These are phyloP conservation scores for Spongospora subterranea DNA, from an alignment of 208 protist species.

Conservation along the genomic window DNA sequence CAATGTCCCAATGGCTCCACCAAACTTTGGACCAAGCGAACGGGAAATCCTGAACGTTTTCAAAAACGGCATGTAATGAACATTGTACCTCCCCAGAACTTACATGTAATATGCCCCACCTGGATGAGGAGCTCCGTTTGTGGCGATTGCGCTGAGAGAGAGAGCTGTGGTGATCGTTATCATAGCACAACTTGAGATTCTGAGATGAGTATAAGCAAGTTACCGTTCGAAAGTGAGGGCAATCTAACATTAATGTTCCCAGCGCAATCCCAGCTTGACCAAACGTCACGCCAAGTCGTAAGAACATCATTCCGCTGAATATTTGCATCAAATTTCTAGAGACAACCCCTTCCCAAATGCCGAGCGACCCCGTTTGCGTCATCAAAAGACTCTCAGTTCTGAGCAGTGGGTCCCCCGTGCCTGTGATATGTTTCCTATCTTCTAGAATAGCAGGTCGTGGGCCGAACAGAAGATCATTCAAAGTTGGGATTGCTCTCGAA, in stretches of 20 bases:
- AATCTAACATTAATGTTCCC: background rate
- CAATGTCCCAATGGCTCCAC: conserved; percentile 12
- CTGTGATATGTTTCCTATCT: too few relatives aligned
- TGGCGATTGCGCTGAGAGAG: conserved; percentile 13
- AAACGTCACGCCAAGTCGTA: conserved; percentile 22
- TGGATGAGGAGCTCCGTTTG: conserved; percentile 17
- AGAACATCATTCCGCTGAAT: conserved; percentile 9
- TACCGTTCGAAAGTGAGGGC: background rate
- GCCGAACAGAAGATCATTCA: background rate
- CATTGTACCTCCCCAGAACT: background rate
- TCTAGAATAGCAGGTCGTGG: background rate
- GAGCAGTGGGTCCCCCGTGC: too few relatives aligned
- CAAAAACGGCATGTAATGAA: background rate
- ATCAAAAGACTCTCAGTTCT: background rate
- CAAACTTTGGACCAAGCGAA: conserved; percentile 27
- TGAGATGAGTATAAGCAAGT: background rate
- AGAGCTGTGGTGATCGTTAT: background rate
- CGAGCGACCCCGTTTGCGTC: background rate
- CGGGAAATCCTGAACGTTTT: background rate
- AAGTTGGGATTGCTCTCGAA: background rate
- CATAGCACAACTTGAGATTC: background rate
- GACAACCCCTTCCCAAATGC: conserved; percentile 31
- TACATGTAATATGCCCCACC: conserved; percentile 30
- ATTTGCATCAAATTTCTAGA: conserved; percentile 43
- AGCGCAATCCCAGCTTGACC: background rate